Conservation (phyloP, 768 basidiomycete genomes). For the Mycena rosella region DNA sequence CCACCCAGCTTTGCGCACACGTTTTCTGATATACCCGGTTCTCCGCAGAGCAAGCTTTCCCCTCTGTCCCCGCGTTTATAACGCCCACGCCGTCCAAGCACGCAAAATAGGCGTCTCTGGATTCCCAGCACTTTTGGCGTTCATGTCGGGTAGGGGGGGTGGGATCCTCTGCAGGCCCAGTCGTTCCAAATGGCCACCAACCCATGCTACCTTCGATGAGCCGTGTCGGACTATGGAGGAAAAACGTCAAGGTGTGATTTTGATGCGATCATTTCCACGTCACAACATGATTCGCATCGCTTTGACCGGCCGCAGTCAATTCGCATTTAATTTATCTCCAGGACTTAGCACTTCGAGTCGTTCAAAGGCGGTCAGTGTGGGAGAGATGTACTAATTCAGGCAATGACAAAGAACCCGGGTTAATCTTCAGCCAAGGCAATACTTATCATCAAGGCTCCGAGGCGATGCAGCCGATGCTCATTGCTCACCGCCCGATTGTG, state of each 20-base stretch:
- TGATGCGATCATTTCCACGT: background rate
- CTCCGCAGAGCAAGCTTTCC: slow-evolving; percentile 70
- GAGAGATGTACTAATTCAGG: background rate
- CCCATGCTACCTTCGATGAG: slow-evolving; percentile 46
- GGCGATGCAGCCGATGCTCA: background rate
- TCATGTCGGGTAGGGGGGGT: slow-evolving; percentile 67
- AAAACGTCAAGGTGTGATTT: background rate
- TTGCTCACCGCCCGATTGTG: background rate
- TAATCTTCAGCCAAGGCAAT: too few relatives aligned
- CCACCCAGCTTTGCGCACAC: slow-evolving; percentile 93
- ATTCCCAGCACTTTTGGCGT: slow-evolving; percentile 88
- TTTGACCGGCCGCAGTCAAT: slow-evolving; percentile 15
- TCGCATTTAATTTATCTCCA: background rate
- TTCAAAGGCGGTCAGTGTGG: background rate
- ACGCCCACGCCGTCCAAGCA: slow-evolving; percentile 83
- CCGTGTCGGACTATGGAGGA: background rate
- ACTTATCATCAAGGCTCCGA: background rate
- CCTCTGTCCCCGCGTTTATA: slow-evolving; percentile 79
- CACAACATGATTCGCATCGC: slow-evolving; percentile 10
- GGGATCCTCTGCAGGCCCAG: slow-evolving; percentile 51
- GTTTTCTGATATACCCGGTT: slow-evolving; percentile 72
- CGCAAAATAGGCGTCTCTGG: slow-evolving; percentile 84
- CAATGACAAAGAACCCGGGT: background rate
- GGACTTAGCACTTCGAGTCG: background rate
- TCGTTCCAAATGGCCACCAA: slow-evolving; percentile 54